phyloP scores from a whole-genome alignment of 2,329 filamentous ascomycete genomes.

The Pyrenochaeta sp. region DNA sequence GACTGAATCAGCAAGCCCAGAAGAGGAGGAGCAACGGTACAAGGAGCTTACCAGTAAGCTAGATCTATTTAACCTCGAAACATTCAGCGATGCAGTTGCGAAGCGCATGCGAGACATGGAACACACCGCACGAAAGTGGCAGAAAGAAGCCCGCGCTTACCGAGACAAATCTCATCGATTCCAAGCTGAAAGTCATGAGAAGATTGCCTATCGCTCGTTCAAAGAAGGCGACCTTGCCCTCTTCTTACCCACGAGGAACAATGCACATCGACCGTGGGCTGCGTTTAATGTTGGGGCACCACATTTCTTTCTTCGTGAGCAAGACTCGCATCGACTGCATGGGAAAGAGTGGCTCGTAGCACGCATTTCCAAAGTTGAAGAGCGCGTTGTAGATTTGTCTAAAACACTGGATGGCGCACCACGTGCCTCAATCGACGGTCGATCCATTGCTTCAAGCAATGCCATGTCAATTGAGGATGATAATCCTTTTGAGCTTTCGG shows the following conservation, averaged over 20 bases:
- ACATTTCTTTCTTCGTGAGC: conserved; percentile 95
- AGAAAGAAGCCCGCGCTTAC: conserved; percentile 85
- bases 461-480: conserved; percentile 76
- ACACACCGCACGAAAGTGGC: conserved; percentile 90
- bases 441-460: conserved; percentile 62
- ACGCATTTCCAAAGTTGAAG: conserved; percentile 88
- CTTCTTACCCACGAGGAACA: conserved; percentile 93
- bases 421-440: conserved; percentile 55
- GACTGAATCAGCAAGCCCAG: conserved; percentile 74
- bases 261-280: conserved; percentile 94
- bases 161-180: conserved; percentile 83
- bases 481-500: conserved; percentile 95
- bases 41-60: conserved; percentile 76
- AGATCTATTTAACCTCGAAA: conserved; percentile 81
- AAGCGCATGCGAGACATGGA: conserved; percentile 94
- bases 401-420: conserved; percentile 69
- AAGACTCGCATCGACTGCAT: conserved; percentile 84
- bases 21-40: conserved; percentile 77
- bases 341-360: conserved; percentile 96
- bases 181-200: conserved; percentile 89
- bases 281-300: conserved; percentile 98
- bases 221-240: conserved; percentile 95
- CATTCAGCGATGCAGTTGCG: conserved; percentile 83
- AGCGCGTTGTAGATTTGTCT: conserved; percentile 90
- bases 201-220: conserved; percentile 95